Percentiles rank a stretch among this genome's conserved stretches.
These are phyloP conservation scores for Tephrocybe sp. DNA, from an alignment of 768 basidiomycete genomes.

Conservation along the genomic window DNA sequence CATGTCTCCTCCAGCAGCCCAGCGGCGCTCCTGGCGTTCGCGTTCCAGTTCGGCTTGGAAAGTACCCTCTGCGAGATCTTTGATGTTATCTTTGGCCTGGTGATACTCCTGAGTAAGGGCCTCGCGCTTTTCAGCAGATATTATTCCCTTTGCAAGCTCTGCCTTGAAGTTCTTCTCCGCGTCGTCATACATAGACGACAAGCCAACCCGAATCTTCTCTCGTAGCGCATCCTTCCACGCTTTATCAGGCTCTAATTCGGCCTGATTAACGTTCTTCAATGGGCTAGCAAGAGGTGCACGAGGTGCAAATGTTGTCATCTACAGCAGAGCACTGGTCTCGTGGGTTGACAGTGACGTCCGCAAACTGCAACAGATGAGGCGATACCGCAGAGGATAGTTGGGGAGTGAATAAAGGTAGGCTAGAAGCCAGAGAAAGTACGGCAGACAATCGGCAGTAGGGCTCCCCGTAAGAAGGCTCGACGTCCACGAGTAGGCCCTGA, in stretches of 20 bases:
- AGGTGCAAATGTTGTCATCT: slow-evolving; percentile 36
- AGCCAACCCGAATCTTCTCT: slow-evolving; percentile 48
- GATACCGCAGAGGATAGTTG: slow-evolving; percentile 15
- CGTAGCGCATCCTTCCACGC: slow-evolving; percentile 51
- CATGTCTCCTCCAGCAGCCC: slow-evolving; percentile 40
- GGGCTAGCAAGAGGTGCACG: slow-evolving; percentile 24
- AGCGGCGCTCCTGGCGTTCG: slow-evolving; percentile 51
- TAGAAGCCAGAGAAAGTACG: slow-evolving; percentile 19
- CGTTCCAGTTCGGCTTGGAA: slow-evolving; percentile 43
- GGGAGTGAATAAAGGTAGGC: slow-evolving; percentile 7
- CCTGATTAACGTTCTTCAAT: slow-evolving; percentile 24
- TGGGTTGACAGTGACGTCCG: slow-evolving; percentile 3
- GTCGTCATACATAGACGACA: slow-evolving; percentile 51
- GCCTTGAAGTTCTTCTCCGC: slow-evolving; percentile 58
- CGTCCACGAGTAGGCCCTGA: slow-evolving; percentile 42
- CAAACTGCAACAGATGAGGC: slow-evolving; percentile 7
- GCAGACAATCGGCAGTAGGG: slow-evolving; percentile 22
- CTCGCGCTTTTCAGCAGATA: slow-evolving; percentile 29
- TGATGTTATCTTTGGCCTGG: slow-evolving; percentile 42
- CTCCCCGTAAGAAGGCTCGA: slow-evolving; percentile 21
- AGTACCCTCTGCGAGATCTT: slow-evolving; percentile 43
- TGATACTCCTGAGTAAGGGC: slow-evolving; percentile 39
- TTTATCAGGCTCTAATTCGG: slow-evolving; percentile 51
- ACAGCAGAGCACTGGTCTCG: slow-evolving; percentile 19
- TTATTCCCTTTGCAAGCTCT: slow-evolving; percentile 46